Evolutionary conservation across 139 green algal species (phyloP), one percentile per base, ranked within the genome.

Genomic region (Chloropicon primus): DNA sequence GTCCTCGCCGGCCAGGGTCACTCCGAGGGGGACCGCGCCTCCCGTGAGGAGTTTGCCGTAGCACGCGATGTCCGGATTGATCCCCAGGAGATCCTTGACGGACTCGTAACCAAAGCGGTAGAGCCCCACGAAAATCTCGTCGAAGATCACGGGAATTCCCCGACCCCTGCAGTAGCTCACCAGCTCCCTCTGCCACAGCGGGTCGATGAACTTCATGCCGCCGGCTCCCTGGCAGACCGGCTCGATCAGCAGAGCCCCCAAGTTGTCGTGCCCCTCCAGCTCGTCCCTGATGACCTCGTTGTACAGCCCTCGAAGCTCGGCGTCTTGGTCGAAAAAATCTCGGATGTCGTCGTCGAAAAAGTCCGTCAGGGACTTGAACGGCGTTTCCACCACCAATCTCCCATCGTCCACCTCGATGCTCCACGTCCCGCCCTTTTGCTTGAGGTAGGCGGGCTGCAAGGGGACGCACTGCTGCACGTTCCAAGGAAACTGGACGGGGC

Each of bases 41-140:
- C 84, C 92, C 25, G 90, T 94, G 24, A 98, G 84, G 72, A 98
- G 86, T 88, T 99, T 99, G 74, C 88, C 95, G 79, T 94, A 98
- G 82, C 91, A 96, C 25, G 88, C 93, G 25, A 99, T 93, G 86
- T 98, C 95, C 1, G 95, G 94, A 0, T 73, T 54, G 21, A 89
- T 75, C 21, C 89, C 84, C 81, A 98, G 83, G 76, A 96, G 71
- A 0, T 82, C 72, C 0, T 81, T 86, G 2, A 86, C 92, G 24
- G 84, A 88, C 2, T 86, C 75, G 23, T 25, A 74, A 17, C 95
- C 95, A 25, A 98, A 78, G 0, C 95, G 86, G 85, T 89, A 97
- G 24, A 96, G 85, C 1, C 95, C 95, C 0, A 90, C 89, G 79
- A 99, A 97, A 5, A 99, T 74, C 80, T 98, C 94, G 81, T 98